These are phyloP conservation scores for Cladobotryum mycophilum DNA, from an alignment of 2,329 filamentous ascomycete genomes.

Conservation along the genomic window DNA sequence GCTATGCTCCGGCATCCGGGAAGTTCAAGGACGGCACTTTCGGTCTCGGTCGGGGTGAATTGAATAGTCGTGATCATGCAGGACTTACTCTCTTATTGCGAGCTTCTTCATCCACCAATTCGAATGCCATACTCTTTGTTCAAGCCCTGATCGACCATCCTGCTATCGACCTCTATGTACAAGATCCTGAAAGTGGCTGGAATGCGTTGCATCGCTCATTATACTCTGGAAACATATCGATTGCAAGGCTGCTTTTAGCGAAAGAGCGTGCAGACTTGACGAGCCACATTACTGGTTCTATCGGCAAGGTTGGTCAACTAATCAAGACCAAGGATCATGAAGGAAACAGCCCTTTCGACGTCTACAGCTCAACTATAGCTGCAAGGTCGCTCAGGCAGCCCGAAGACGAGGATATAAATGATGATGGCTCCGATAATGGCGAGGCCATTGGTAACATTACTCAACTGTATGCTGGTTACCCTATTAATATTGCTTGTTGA, in stretches of 20 bases:
- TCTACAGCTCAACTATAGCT: slow-evolving; percentile 83
- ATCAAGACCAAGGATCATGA: slow-evolving; percentile 96
- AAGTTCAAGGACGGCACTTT: slow-evolving; percentile 39
- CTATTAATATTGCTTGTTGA: not conserved
- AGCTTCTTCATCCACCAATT: slow-evolving; percentile 67
- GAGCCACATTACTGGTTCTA: slow-evolving; percentile 52
- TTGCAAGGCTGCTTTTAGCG: slow-evolving; percentile 75
- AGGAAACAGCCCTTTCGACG: slow-evolving; percentile 87
- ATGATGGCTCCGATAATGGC: slow-evolving; percentile 51
- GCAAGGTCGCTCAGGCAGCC: slow-evolving; percentile 58
- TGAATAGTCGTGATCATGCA: slow-evolving; percentile 77
- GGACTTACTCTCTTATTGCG: slow-evolving; percentile 82
- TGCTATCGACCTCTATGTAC: slow-evolving; percentile 74
- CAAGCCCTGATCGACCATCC: slow-evolving; percentile 75
- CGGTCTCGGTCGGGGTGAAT: slow-evolving; percentile 52
- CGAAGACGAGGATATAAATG: slow-evolving; percentile 41
- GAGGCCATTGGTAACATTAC: slow-evolving; percentile 31
- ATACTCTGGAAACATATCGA: slow-evolving; percentile 81
- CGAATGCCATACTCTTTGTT: slow-evolving; percentile 68
- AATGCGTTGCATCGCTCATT: slow-evolving; percentile 87
- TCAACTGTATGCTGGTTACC: slow-evolving; percentile 21
- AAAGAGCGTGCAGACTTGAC: slow-evolving; percentile 63
- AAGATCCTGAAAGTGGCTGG: slow-evolving; percentile 92
- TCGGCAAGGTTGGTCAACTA: slow-evolving; percentile 62
- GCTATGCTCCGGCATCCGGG: slow-evolving; percentile 37